Percentiles rank a stretch among this genome's conserved stretches.
Conservation (phyloP, 179 eudicot species). For the Carnegiea gigantea region DNA sequence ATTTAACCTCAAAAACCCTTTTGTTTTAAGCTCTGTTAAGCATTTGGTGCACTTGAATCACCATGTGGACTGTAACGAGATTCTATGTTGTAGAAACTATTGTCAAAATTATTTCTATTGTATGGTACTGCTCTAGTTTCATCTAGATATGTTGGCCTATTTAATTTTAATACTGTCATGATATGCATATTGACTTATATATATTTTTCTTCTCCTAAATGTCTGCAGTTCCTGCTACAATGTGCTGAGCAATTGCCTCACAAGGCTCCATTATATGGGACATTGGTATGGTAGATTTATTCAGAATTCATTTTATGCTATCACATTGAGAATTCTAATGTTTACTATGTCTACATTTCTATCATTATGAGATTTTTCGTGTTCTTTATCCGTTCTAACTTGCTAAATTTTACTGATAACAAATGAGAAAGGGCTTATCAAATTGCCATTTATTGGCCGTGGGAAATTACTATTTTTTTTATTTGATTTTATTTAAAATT, state of each 20-base stretch:
- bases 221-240: slow-evolving; percentile 70
- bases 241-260: slow-evolving; percentile 96
- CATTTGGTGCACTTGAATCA: neutral
- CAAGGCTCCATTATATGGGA: slow-evolving; percentile 91
- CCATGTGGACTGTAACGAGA: neutral
- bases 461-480: too few relatives aligned
- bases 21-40: neutral
- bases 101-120: neutral
- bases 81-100: neutral
- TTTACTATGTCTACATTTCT: neutral
- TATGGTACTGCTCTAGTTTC: neutral
- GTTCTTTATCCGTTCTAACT: neutral
- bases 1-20: neutral
- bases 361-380: neutral
- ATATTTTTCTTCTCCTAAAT: slow-evolving; percentile 7
- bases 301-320: neutral
- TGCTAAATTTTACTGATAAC: neutral
- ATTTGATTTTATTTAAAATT: too few relatives aligned
- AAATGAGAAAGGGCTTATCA: neutral
- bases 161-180: neutral
- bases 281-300: slow-evolving; percentile 56
- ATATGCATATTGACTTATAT: slow-evolving; percentile 3
- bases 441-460: too few relatives aligned
- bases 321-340: neutral
- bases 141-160: neutral